Evolutionary conservation across 768 basidiomycete genomes (phyloP).

Genomic region (Austroboletus festivus): DNA sequence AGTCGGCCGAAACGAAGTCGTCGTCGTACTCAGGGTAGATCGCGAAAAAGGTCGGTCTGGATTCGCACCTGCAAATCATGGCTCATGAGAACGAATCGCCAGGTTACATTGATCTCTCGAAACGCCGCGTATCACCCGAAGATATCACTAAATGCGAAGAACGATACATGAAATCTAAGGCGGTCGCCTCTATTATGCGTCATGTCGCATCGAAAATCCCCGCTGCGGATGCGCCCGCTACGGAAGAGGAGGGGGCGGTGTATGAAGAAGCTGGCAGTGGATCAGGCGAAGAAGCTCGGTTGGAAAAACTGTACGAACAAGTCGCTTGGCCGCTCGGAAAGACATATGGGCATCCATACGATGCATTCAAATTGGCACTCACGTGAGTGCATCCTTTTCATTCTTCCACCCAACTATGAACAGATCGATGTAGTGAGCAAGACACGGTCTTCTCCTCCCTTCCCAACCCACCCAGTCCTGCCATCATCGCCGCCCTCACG

Average conservation of each 20-base stretch:
- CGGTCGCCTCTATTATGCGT: conserved; percentile 89
- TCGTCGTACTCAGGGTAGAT: conserved; percentile 96
- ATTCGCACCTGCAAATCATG: background rate
- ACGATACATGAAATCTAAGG: conserved; percentile 96
- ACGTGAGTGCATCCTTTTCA: conserved; percentile 55
- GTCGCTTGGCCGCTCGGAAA: conserved; percentile 91
- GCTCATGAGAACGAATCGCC: background rate
- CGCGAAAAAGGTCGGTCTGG: conserved; percentile 85
- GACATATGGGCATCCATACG: conserved; percentile 93
- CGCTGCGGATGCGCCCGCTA: conserved; percentile 34
- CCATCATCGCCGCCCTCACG: conserved; percentile 62
- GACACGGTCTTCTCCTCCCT: conserved; percentile 81
- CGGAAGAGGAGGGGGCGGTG: conserved; percentile 17
- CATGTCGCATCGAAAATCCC: conserved; percentile 86
- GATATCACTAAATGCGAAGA: conserved; percentile 99
- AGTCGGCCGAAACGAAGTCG: conserved; percentile 96
- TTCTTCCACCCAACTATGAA: conserved; percentile 32
- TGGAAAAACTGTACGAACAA: conserved; percentile 86
- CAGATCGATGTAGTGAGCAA: background rate
- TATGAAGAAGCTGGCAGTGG: conserved; percentile 28
- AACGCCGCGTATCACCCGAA: conserved; percentile 95
- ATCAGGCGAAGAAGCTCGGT: conserved; percentile 68
- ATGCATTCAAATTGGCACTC: conserved; percentile 95
- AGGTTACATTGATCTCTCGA: conserved; percentile 99
- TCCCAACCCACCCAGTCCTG: conserved; percentile 49